Conservation (phyloP, 208 protist species). For the Leishmania martiniquensis region DNA sequence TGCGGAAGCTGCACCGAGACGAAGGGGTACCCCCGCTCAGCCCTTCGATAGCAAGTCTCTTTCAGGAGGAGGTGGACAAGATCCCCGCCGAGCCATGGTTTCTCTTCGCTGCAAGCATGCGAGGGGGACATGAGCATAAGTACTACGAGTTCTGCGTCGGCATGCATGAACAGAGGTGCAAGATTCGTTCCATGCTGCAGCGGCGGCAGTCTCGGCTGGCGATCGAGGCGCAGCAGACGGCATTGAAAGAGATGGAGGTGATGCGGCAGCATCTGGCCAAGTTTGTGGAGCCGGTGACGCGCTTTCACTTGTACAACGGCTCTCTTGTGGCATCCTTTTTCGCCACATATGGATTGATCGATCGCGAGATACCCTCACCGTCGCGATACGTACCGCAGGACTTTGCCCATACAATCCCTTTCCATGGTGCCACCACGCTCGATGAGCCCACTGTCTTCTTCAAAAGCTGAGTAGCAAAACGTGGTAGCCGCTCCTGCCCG, state of each 20-base stretch:
- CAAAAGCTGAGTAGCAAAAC: constrained; percentile 44
- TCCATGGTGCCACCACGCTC: constrained; percentile 62
- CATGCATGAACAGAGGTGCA: constrained; percentile 69
- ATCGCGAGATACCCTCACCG: constrained; percentile 62
- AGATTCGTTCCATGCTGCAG: constrained; percentile 61
- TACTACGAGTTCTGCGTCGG: constrained; percentile 78
- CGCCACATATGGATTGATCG: constrained; percentile 72
- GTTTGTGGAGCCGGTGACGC: constrained; percentile 31
- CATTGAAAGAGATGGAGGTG: constrained; percentile 73
- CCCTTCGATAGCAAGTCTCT: constrained; percentile 50
- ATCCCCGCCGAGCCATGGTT: constrained; percentile 77
- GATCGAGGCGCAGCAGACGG: constrained; percentile 54
- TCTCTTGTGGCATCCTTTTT: constrained; percentile 85
- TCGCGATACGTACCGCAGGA: constrained; percentile 88
- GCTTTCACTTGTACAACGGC: constrained; percentile 82
- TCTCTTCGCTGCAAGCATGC: constrained; percentile 78
- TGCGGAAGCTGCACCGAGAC: constrained; percentile 62
- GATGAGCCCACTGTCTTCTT: constrained; percentile 86
- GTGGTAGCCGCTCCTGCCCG: not conserved
- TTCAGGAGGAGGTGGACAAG: constrained; percentile 63
- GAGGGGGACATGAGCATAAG: constrained; percentile 62
- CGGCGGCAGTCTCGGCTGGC: constrained; percentile 48
- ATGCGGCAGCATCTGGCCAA: constrained; percentile 67
- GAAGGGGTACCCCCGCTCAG: constrained; percentile 27
- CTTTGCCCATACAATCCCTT: constrained; percentile 83